Evolutionary conservation across 257 asterid species (phyloP).

Genomic region (Rubia yunnanensis): DNA sequence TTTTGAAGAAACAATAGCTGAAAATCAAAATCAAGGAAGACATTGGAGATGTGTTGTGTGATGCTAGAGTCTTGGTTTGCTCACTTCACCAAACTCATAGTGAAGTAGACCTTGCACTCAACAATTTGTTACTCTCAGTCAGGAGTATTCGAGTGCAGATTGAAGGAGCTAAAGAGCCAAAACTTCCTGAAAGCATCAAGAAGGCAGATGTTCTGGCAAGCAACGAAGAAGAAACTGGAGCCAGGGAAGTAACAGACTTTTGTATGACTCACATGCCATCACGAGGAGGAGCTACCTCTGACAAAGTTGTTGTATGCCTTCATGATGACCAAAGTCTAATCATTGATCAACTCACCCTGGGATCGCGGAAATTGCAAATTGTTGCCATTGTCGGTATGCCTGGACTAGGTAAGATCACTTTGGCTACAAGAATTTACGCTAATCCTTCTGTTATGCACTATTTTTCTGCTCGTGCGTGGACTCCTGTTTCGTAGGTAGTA

Average conservation of each 20-base stretch:
- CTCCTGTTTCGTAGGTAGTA: not conserved
- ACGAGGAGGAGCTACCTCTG: not conserved
- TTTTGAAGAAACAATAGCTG: not conserved
- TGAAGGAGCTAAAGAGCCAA: not conserved
- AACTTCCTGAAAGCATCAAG: not conserved
- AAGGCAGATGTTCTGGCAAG: not conserved
- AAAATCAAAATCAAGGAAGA: not conserved
- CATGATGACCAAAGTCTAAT: not conserved
- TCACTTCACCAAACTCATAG: not conserved
- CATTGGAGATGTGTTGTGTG: not conserved
- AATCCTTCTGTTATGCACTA: not conserved
- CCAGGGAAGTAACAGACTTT: not conserved
- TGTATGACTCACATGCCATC: not conserved
- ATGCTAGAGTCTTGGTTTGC: not conserved
- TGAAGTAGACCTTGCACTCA: not conserved
- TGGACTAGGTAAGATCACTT: slow-evolving; percentile 14
- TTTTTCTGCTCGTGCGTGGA: not conserved
- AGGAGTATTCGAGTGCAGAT: not conserved
- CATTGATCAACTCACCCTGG: not conserved
- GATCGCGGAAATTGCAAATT: not conserved
- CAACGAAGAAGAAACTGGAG: not conserved
- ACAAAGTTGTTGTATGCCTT: not conserved
- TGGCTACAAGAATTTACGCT: not conserved
- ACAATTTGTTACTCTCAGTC: not conserved
- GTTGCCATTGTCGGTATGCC: slow-evolving; percentile 11